These are phyloP conservation scores for Bonia amplexicaulis DNA, from an alignment of 176 grass and related monocot genomes.

Conservation along the genomic window DNA sequence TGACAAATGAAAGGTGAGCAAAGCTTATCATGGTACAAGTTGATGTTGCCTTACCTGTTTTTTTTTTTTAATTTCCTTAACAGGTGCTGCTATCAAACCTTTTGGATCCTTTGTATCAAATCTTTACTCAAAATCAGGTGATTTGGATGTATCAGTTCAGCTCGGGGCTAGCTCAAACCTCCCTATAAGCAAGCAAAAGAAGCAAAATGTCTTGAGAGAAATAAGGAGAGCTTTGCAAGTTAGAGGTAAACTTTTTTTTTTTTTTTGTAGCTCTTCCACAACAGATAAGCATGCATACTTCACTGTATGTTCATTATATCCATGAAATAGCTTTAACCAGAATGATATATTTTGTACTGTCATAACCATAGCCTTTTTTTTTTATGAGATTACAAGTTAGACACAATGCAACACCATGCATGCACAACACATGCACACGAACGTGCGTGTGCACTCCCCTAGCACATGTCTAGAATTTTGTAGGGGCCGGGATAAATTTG, in stretches of 20 bases:
- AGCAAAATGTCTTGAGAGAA: constrained; percentile 51
- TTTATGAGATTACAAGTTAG: neutral
- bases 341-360: neutral
- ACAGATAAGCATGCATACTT: neutral
- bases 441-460: neutral
- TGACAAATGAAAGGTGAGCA: neutral
- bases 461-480: neutral
- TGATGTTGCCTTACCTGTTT: constrained; percentile 14
- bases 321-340: constrained; percentile 15
- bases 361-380: neutral
- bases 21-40: neutral
- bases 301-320: neutral
- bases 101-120: constrained; percentile 96
- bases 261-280: neutral
- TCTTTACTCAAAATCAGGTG: constrained; percentile 87
- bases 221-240: constrained; percentile 53
- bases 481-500: neutral
- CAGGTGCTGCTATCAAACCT: constrained; percentile 61
- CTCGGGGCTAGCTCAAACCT: constrained; percentile 6
- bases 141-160: constrained; percentile 87
- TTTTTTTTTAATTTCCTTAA: constrained; percentile 29
- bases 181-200: constrained; percentile 38
- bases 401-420: neutral
- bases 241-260: constrained; percentile 39
- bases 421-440: neutral